A percentile compares a stretch with the other conserved stretches of the same genome.
These are phyloP conservation scores for Tulasnella sp. DNA, from an alignment of 768 basidiomycete genomes.

Conservation along the genomic window DNA sequence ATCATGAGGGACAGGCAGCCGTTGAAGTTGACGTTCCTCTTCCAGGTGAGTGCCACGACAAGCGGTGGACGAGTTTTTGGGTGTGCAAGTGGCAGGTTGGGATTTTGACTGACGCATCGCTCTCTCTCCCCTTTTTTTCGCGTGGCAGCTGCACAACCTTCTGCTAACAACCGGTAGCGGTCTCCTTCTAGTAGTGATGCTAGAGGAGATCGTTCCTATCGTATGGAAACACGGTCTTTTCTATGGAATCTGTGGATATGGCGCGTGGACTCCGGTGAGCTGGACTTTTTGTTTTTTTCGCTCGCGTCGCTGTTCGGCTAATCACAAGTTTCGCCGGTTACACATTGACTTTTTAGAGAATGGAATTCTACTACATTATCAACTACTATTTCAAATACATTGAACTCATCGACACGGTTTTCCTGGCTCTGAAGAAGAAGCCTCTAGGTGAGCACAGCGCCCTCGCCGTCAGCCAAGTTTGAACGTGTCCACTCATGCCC, in stretches of 20 bases:
- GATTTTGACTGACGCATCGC: neutral
- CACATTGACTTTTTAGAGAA: constrained; percentile 42
- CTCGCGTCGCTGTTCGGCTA: neutral
- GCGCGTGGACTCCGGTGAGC: constrained; percentile 83
- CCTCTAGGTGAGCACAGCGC: constrained; percentile 61
- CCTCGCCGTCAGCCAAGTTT: neutral
- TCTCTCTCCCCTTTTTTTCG: neutral
- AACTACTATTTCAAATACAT: constrained; percentile 99
- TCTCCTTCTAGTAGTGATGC: constrained; percentile 79
- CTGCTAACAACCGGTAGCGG: constrained; percentile 76
- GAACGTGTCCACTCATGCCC: neutral
- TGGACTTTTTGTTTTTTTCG: neutral
- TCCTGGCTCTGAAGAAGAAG: constrained; percentile 97
- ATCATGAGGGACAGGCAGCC: constrained; percentile 74
- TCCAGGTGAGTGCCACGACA: constrained; percentile 47
- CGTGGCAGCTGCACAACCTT: constrained; percentile 63
- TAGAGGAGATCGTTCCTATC: constrained; percentile 84
- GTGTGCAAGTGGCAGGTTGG: neutral
- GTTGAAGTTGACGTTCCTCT: constrained; percentile 68
- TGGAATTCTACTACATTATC: constrained; percentile 97
- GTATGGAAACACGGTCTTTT: constrained; percentile 63
- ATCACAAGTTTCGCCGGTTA: neutral
- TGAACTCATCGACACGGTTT: constrained; percentile 93
- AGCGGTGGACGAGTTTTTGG: neutral
- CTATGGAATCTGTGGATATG: constrained; percentile 64